These are phyloP conservation scores for Lipomyces japonicus DNA, from an alignment of 805 yeast genomes.

Conservation along the genomic window DNA sequence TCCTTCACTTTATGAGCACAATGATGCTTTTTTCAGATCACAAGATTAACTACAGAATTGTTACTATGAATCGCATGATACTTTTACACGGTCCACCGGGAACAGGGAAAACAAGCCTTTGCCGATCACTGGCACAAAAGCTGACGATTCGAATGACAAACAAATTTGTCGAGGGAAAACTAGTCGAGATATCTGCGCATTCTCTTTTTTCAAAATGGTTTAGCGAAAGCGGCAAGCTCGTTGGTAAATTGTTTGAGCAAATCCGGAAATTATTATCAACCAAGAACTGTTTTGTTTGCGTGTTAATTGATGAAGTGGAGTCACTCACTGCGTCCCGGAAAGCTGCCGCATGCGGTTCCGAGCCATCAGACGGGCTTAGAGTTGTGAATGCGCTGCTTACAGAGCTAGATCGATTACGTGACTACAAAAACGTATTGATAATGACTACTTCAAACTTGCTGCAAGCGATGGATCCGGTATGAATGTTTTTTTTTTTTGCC, in stretches of 20 bases:
- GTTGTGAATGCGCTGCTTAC: conserved; percentile 47
- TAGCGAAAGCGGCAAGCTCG: conserved; percentile 47
- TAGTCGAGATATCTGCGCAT: conserved; percentile 46
- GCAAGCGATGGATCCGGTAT: conserved; percentile 39
- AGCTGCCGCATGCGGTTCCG: conserved; percentile 39
- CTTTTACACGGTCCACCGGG: conserved; percentile 48
- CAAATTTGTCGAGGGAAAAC: conserved; percentile 31
- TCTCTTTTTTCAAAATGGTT: conserved; percentile 46
- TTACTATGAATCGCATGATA: conserved; percentile 29
- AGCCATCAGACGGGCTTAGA: conserved; percentile 44
- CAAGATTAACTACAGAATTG: conserved; percentile 15
- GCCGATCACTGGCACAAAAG: conserved; percentile 44
- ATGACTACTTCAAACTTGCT: conserved; percentile 45
- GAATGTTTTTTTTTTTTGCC: not conserved
- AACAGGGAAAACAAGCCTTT: conserved; percentile 46
- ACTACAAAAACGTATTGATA: conserved; percentile 37
- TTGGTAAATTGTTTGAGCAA: conserved; percentile 40
- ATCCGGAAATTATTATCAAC: conserved; percentile 34
- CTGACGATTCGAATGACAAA: conserved; percentile 35
- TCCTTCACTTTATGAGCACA: conserved; percentile 38
- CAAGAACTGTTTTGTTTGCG: conserved; percentile 34
- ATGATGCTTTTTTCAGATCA: conserved; percentile 34
- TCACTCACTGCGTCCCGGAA: conserved; percentile 44
- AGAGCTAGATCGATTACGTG: conserved; percentile 42
- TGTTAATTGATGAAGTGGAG: conserved; percentile 47